phyloP scores from a whole-genome alignment of 306 rosid genomes.

The Neltuma alba region DNA sequence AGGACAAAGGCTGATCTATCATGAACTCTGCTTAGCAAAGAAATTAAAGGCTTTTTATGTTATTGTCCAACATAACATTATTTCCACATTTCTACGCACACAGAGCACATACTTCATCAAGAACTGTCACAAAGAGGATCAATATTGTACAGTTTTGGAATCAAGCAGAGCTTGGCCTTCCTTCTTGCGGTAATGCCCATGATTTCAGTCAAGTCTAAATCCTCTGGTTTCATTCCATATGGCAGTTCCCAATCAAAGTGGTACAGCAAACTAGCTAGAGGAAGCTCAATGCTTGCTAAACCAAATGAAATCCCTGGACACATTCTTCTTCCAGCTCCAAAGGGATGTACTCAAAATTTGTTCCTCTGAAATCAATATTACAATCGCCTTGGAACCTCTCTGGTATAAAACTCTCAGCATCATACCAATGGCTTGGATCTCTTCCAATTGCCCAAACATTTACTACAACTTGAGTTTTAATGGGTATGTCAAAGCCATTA shows the following conservation, averaged over 20 bases:
- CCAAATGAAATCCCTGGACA: slow-evolving; percentile 10
- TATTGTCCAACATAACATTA: too few relatives aligned
- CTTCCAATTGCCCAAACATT: slow-evolving; percentile 1
- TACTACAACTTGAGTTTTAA: neutral
- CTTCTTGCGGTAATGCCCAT: neutral
- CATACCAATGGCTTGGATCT: neutral
- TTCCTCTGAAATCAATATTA: neutral
- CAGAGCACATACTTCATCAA: too few relatives aligned
- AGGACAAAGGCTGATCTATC: too few relatives aligned
- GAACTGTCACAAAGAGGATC: neutral
- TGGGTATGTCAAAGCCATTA: neutral
- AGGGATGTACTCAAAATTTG: slow-evolving; percentile 13
- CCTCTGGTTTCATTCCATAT: slow-evolving; percentile 1
- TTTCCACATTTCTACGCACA: too few relatives aligned
- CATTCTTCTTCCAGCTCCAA: slow-evolving; percentile 10
- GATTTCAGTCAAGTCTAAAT: neutral
- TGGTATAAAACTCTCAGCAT: slow-evolving; percentile 12
- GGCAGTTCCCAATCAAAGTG: neutral
- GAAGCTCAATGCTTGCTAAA: neutral
- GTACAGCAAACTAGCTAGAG: neutral
- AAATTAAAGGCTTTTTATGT: too few relatives aligned
- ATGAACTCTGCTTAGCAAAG: too few relatives aligned
- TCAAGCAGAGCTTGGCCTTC: neutral
- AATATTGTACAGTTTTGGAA: neutral
- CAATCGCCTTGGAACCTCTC: neutral